Evolutionary conservation across 768 basidiomycete species (phyloP).

Genomic region (Boletus subcaerulescens): DNA sequence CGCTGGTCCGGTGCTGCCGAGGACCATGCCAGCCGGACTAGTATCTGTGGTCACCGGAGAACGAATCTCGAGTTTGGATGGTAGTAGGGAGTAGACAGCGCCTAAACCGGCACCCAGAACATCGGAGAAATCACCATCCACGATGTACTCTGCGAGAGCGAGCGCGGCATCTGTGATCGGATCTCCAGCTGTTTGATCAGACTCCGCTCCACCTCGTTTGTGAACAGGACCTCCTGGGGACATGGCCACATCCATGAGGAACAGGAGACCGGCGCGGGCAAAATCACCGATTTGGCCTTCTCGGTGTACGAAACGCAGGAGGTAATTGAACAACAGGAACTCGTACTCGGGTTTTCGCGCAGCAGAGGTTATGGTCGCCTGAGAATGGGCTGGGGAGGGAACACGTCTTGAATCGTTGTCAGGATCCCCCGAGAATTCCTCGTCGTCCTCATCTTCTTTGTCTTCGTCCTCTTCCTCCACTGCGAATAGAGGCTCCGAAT

Average conservation of each 20-base stretch:
- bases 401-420: constrained; percentile 21
- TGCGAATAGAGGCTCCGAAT: constrained; percentile 68
- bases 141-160: constrained; percentile 87
- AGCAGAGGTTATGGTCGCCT: constrained; percentile 52
- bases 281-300: constrained; percentile 94
- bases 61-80: constrained; percentile 77
- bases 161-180: constrained; percentile 83
- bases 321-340: constrained; percentile 92
- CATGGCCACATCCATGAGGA: constrained; percentile 95
- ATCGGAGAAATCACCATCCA: constrained; percentile 98
- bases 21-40: constrained; percentile 57
- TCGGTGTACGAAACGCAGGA: constrained; percentile 91
- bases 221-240: constrained; percentile 60
- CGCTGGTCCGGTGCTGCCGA: constrained; percentile 61
- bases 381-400: constrained; percentile 62
- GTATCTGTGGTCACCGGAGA: constrained; percentile 40
- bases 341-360: constrained; percentile 84
- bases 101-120: constrained; percentile 91
- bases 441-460: constrained; percentile 44
- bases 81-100: constrained; percentile 89
- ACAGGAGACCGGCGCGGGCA: constrained; percentile 87
- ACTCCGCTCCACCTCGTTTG: constrained; percentile 35
- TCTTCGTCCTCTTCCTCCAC: constrained; percentile 77
- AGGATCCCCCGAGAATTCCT: constrained; percentile 8
- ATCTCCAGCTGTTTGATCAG: constrained; percentile 39